Evolutionary conservation across 1,139 yeast genomes (phyloP).

Genomic region (Geotrichum australiense): DNA sequence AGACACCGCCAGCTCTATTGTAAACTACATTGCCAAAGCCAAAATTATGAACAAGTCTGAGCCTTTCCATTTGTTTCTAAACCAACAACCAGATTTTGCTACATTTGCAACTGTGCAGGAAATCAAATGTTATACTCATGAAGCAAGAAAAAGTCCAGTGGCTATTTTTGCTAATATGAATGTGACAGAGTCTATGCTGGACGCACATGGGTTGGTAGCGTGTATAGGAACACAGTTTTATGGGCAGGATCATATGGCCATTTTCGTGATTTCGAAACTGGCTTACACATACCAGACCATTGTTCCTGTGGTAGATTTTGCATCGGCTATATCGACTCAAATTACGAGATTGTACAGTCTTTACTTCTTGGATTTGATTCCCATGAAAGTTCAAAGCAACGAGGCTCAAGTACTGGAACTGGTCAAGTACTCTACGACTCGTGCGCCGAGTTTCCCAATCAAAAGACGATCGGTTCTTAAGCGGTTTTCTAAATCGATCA

Average conservation of each 20-base stretch:
- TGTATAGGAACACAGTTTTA: constrained; percentile 30
- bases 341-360: constrained; percentile 32
- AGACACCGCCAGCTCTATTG: constrained; percentile 41
- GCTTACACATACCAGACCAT: constrained; percentile 27
- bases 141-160: constrained; percentile 45
- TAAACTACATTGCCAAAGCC: constrained; percentile 68
- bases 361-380: constrained; percentile 28
- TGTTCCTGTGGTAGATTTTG: constrained; percentile 25
- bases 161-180: constrained; percentile 56
- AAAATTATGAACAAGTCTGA: constrained; percentile 69
- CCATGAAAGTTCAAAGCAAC: constrained; percentile 26
- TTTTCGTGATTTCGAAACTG: constrained; percentile 26
- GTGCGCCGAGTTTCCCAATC: background rate
- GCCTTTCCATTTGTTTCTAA: constrained; percentile 77
- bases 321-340: constrained; percentile 28
- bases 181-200: constrained; percentile 34
- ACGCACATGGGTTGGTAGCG: constrained; percentile 38
- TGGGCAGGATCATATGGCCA: constrained; percentile 16
- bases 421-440: constrained; percentile 27
- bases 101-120: constrained; percentile 81
- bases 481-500: constrained; percentile 5
- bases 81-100: constrained; percentile 35
- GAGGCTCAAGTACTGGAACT: constrained; percentile 22
- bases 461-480: constrained; percentile 2
- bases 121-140: constrained; percentile 48